Evolutionary conservation across 192 early-diverging fungal genomes (phyloP).

Genomic region (Geranomyces variabilis): DNA sequence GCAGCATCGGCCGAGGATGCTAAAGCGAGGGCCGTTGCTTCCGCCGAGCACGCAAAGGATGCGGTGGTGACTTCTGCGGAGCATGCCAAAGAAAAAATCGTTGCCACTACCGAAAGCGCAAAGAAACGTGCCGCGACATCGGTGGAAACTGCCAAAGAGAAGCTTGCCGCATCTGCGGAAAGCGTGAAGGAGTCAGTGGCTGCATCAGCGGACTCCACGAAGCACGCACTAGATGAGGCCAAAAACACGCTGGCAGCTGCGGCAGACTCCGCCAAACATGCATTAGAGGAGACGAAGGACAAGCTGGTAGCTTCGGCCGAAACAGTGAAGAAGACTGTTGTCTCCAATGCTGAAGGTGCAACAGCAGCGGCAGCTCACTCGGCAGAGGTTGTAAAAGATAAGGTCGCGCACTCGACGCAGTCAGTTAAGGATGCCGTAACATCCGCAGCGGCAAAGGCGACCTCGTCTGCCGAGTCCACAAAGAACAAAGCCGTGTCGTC

Average conservation of each 20-base stretch:
- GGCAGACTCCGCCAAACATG: neutral
- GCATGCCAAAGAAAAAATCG: constrained; percentile 3
- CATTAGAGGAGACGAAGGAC: constrained; percentile 5
- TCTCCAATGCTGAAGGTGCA: neutral
- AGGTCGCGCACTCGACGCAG: neutral
- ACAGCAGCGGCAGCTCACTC: neutral
- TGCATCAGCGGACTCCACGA: neutral
- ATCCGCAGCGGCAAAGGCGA: constrained; percentile 3
- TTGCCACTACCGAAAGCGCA: neutral
- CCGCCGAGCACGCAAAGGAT: constrained; percentile 6
- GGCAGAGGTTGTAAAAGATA: constrained; percentile 9
- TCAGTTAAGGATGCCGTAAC: constrained; percentile 19
- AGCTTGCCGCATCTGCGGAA: constrained; percentile 4
- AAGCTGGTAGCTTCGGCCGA: neutral
- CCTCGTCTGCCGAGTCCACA: constrained; percentile 22
- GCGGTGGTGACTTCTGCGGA: neutral
- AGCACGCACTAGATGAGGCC: neutral
- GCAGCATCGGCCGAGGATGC: constrained; percentile 10
- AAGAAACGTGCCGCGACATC: neutral
- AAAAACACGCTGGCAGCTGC: constrained; percentile 8
- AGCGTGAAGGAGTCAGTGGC: constrained; percentile 5
- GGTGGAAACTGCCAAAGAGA: constrained; percentile 6
- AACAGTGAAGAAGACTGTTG: neutral
- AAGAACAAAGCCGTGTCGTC: constrained; percentile 1
- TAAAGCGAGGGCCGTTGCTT: neutral